A percentile compares a stretch with the other conserved stretches of the same genome.
Evolutionary conservation across 2,329 filamentous ascomycete genomes (phyloP).

Genomic region (Aspergillus ochraceoroseus): DNA sequence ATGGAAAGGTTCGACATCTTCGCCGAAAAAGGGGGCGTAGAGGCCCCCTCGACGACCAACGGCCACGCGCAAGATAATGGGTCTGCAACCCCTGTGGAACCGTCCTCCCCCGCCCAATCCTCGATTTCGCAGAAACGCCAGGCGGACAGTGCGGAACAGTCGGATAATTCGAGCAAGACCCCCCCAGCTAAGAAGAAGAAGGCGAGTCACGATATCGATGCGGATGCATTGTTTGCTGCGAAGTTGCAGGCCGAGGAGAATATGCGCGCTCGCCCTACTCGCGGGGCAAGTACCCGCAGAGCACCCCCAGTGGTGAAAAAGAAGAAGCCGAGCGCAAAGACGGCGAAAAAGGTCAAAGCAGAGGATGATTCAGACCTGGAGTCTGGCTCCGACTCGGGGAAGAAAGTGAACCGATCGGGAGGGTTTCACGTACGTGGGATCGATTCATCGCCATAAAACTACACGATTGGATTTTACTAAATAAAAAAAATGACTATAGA

Average conservation of each 20-base stretch:
- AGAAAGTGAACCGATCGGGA: constrained; percentile 69
- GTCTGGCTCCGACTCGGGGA: constrained; percentile 55
- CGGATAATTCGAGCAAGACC: constrained; percentile 36
- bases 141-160: constrained; percentile 39
- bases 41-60: constrained; percentile 32
- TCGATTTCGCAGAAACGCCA: constrained; percentile 42
- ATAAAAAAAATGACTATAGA: constrained; percentile 32
- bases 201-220: constrained; percentile 61
- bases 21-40: constrained; percentile 43
- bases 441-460: too few relatives aligned
- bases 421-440: constrained; percentile 73
- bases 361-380: constrained; percentile 76
- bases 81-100: constrained; percentile 26
- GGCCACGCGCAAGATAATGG: constrained; percentile 29
- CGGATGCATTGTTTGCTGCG: constrained; percentile 81
- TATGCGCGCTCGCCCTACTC: constrained; percentile 65
- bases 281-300: constrained; percentile 63
- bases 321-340: constrained; percentile 51
- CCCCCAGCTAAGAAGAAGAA: constrained; percentile 57
- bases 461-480: too few relatives aligned
- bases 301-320: constrained; percentile 59
- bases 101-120: constrained; percentile 31
- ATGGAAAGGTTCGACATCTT: constrained; percentile 69
- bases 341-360: constrained; percentile 64
- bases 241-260: constrained; percentile 92